A percentile compares a stretch with the other conserved stretches of the same genome.
phyloP scores from a whole-genome alignment of 768 basidiomycete species.

The Phanerodontia chrysosporium region DNA sequence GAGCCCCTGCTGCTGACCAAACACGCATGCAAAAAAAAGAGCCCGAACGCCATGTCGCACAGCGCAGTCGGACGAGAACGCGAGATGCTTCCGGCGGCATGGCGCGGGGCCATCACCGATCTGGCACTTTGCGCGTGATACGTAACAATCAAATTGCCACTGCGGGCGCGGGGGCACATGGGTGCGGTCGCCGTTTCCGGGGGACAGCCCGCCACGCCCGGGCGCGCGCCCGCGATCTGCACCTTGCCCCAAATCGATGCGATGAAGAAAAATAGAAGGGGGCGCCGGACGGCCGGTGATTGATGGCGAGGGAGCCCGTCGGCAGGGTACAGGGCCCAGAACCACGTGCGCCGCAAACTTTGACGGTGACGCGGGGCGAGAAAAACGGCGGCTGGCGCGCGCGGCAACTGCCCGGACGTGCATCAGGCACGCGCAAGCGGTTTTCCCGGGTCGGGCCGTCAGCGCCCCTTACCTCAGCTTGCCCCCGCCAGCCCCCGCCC shows the following conservation, averaged over 20 bases:
- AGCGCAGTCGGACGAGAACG: no score
- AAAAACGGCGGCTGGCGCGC: background rate
- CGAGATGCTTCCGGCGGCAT: slow-evolving; percentile 2
- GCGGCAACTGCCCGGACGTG: background rate
- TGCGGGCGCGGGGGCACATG: background rate
- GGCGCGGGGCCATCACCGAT: slow-evolving; percentile 4
- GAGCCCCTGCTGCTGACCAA: background rate
- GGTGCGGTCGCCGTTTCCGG: background rate
- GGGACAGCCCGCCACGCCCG: no score
- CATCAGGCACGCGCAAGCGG: background rate
- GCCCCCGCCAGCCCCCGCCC: background rate
- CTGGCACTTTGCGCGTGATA: background rate
- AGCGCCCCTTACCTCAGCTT: background rate
- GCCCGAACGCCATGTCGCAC: no score
- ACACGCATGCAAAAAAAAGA: no score
- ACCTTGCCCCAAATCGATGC: background rate
- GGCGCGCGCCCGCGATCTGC: no score
- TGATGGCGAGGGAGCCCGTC: background rate
- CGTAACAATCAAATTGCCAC: background rate
- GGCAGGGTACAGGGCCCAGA: background rate
- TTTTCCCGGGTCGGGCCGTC: background rate
- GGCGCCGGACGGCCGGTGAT: background rate
- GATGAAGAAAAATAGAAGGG: background rate
- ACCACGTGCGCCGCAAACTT: background rate
- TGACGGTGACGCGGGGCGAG: background rate